Conservation (phyloP, 1,284 basidiomycete genomes). For the Grifola frondosa region DNA sequence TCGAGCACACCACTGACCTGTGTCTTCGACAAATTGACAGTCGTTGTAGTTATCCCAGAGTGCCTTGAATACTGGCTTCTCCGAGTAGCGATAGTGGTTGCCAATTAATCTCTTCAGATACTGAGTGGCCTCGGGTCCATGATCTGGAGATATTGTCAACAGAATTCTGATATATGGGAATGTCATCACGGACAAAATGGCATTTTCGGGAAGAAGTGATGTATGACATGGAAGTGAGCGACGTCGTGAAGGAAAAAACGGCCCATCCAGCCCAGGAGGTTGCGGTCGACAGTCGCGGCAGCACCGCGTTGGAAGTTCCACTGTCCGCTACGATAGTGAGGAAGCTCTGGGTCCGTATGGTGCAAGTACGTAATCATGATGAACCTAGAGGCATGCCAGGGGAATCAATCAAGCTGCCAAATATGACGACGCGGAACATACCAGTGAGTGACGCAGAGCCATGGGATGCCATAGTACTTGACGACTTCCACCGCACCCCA, state of each 20-base stretch:
- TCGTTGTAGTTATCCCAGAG: constrained; percentile 57
- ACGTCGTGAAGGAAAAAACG: constrained; percentile 42
- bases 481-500: constrained; percentile 41
- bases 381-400: constrained; percentile 52
- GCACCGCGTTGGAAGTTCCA: constrained; percentile 56
- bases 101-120: constrained; percentile 51
- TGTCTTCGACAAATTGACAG: constrained; percentile 71
- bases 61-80: constrained; percentile 47
- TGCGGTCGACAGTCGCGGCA: constrained; percentile 52
- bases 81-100: constrained; percentile 47
- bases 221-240: constrained; percentile 41
- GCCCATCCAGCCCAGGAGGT: constrained; percentile 48
- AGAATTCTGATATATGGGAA: not conserved
- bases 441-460: constrained; percentile 56
- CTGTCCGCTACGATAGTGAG: constrained; percentile 37
- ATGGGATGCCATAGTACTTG: constrained; percentile 56
- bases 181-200: constrained; percentile 24
- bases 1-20: constrained; percentile 33
- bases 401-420: too few species aligned
- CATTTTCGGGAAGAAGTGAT: constrained; percentile 36
- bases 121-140: constrained; percentile 49
- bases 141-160: constrained; percentile 29
- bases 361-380: constrained; percentile 40
- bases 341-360: constrained; percentile 37
- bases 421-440: constrained; percentile 24